Conservation (phyloP, 2,329 filamentous ascomycete species). For the Talaromyces piceae region DNA sequence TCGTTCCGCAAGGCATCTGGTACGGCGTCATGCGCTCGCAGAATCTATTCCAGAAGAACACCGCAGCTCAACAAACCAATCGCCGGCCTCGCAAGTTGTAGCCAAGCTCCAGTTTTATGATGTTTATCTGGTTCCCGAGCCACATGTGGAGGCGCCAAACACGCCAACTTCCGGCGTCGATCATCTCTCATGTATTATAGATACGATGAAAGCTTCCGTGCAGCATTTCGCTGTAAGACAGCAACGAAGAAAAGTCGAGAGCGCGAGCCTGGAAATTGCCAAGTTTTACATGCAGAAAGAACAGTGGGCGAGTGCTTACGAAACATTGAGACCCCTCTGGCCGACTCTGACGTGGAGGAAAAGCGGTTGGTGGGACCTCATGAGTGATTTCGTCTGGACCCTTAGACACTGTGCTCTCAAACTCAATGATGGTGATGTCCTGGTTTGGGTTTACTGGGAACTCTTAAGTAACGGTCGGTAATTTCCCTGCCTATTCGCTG, state of each 20-base stretch:
- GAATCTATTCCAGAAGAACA: constrained; percentile 54
- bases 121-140: constrained; percentile 53
- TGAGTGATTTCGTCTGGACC: constrained; percentile 46
- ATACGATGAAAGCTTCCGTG: constrained; percentile 41
- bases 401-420: constrained; percentile 47
- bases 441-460: constrained; percentile 52
- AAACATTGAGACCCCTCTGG: constrained; percentile 49
- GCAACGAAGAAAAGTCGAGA: constrained; percentile 49
- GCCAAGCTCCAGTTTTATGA: constrained; percentile 50
- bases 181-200: constrained; percentile 45
- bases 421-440: constrained; percentile 39
- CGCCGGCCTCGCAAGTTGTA: constrained; percentile 48
- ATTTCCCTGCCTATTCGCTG: not conserved
- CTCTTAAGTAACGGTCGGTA: constrained; percentile 35
- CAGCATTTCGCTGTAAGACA: constrained; percentile 45
- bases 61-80: constrained; percentile 47
- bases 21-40: constrained; percentile 44
- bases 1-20: constrained; percentile 46
- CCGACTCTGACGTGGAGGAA: constrained; percentile 50
- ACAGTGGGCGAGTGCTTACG: constrained; percentile 45
- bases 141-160: constrained; percentile 47
- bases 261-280: constrained; percentile 48
- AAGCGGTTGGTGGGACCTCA: constrained; percentile 53
- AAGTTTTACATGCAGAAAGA: constrained; percentile 46
- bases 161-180: constrained; percentile 40